Base-by-base conservation (phyloP, 805 yeast genomes). In the Soucietia sequanensis region DNA sequence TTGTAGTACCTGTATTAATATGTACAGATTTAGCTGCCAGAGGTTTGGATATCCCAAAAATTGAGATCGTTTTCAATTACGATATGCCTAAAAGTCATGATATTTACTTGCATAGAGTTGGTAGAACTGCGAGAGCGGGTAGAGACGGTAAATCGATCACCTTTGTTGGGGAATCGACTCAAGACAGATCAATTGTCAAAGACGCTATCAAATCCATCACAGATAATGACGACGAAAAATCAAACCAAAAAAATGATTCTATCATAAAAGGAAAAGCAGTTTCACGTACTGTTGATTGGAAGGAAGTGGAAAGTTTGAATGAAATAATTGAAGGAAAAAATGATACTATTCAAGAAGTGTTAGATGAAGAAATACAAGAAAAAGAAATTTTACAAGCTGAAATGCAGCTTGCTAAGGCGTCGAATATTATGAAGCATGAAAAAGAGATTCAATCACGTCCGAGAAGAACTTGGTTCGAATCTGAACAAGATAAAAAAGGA, bases 71-170 rank as follows among this genome's bases (percentile, higher is more conserved):
- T 30, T 76, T 93, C 54, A 93, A 93, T 64, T 93, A 74, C 60
- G 99, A 93, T 56, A 87, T 93, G 95, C 99, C 99, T 33, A 86
- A 87, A 59, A 72, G 85, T 20, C 82, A 85, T 52, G 99, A 93
- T 46, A 76, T 91, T 24, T 93, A 93, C 60, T 70, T 93, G 52
- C 99, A 93, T 66, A 84, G 99, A 72, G 96, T 93, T 41, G 99
- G 99, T 65, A 86, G 99, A 75, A 93, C 98, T 36, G 99, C 99
- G 7, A 87, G 99, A 78, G 99, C 97, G 33, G 98, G 98, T 14
- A 79, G 98, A 64, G 87, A 85, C 35, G 99, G 99, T 75, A 77
- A 77, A 37, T 85, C 97, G 29, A 83, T 93, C 26, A 82, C 97
- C 2, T 80, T 93, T 62, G 99, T 93, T 10, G 97, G 98, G 12